Percentiles rank a stretch among this genome's conserved stretches.
phyloP scores from a whole-genome alignment of 1,139 yeast genomes.

The Candida mesenterica region DNA sequence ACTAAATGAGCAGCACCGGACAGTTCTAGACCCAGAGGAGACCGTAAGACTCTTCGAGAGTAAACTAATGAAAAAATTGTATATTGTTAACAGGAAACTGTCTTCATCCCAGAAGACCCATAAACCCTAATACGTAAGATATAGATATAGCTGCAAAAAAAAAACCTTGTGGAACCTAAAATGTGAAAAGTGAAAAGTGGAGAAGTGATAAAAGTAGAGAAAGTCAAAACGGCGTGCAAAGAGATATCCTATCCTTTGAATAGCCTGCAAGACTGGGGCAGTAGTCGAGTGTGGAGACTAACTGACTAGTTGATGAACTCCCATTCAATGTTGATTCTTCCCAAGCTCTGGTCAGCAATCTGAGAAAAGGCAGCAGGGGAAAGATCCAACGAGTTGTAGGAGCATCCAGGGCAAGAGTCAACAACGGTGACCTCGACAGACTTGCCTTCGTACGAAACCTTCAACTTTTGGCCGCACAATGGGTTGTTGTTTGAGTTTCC shows the following conservation, averaged over 20 bases:
- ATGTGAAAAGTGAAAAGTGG: too few relatives aligned
- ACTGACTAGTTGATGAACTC: conserved; percentile 12
- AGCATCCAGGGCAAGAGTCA: conserved; percentile 44
- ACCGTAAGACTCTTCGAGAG: not conserved
- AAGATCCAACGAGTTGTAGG: conserved; percentile 39
- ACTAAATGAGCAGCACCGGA: not conserved
- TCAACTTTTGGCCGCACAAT: conserved; percentile 43
- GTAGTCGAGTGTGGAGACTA: too few relatives aligned
- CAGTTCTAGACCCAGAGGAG: not conserved
- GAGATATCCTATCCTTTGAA: conserved; percentile 4
- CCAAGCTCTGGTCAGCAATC: conserved; percentile 39
- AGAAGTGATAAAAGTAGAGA: too few relatives aligned
- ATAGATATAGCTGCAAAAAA: too few relatives aligned
- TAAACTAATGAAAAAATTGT: not conserved
- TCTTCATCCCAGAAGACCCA: not conserved
- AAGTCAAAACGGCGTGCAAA: conserved; percentile 1
- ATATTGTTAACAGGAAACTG: not conserved
- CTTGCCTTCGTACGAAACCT: conserved; percentile 38
- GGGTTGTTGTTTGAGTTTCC: conserved; percentile 44
- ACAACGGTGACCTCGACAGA: conserved; percentile 44
- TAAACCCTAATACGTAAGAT: not conserved
- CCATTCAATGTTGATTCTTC: conserved; percentile 46
- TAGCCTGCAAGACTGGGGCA: too few relatives aligned
- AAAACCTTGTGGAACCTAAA: too few relatives aligned
- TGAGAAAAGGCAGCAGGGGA: conserved; percentile 43